Conservation (phyloP, 2,329 filamentous ascomycete species). For the Cordyceps tenuipes region DNA sequence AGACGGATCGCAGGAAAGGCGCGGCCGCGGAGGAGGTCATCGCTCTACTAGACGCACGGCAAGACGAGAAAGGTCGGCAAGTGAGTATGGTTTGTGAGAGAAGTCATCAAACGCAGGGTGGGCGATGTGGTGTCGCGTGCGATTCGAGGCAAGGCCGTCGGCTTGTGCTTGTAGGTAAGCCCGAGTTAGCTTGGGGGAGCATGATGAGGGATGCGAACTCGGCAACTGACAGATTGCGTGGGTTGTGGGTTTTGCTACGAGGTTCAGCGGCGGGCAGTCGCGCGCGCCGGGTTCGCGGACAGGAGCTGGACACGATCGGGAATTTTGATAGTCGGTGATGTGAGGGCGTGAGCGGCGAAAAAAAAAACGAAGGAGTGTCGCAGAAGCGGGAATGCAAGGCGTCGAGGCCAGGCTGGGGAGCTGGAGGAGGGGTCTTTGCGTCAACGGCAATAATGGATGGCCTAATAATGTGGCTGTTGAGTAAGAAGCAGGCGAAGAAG, state of each 20-base stretch:
- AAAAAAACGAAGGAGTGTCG: neutral
- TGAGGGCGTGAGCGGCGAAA: neutral
- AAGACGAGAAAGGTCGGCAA: neutral
- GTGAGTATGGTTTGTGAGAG: neutral
- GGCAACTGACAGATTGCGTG: neutral
- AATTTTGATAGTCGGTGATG: neutral
- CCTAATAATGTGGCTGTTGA: neutral
- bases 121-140: conserved; percentile 7
- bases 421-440: conserved; percentile 9
- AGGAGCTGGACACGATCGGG: neutral
- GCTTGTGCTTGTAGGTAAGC: conserved; percentile 1
- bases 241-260: neutral
- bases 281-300: neutral
- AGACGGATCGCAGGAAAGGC: neutral
- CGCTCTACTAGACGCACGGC: neutral
- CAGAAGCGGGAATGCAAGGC: neutral
- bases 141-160: neutral
- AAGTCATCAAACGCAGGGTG: neutral
- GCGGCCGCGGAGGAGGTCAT: neutral
- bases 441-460: conserved; percentile 5
- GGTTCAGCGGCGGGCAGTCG: neutral
- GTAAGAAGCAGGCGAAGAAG: neutral
- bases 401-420: neutral
- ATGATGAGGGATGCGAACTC: neutral
- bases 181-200: conserved; percentile 1